Percentiles rank a stretch among this genome's conserved stretches.
phyloP scores from a whole-genome alignment of 2,329 filamentous ascomycete genomes.

The Neonectria faginata region DNA sequence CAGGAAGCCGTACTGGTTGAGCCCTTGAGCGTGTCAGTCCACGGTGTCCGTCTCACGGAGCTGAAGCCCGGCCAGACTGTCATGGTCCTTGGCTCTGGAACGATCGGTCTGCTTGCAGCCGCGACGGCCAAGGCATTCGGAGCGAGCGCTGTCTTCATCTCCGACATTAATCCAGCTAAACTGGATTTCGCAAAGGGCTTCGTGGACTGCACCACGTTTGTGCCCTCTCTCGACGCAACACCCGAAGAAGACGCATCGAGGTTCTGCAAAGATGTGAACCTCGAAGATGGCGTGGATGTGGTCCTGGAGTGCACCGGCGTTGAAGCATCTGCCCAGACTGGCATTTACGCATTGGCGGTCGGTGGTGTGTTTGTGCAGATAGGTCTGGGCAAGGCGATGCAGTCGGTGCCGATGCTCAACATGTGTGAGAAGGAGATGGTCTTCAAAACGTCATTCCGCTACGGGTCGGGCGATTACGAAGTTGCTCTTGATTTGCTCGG shows the following conservation, averaged over 20 bases:
- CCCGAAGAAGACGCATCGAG: constrained; percentile 29
- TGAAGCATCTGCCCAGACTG: constrained; percentile 31
- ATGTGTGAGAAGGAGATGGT: constrained; percentile 90
- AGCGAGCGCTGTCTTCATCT: constrained; percentile 65
- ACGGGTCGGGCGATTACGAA: constrained; percentile 87
- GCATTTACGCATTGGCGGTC: constrained; percentile 19
- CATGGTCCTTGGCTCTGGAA: constrained; percentile 88
- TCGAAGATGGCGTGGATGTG: constrained; percentile 79
- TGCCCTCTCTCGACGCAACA: not conserved
- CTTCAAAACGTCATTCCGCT: constrained; percentile 87
- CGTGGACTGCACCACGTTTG: constrained; percentile 24
- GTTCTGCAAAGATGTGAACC: constrained; percentile 11
- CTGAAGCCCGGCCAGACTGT: constrained; percentile 80
- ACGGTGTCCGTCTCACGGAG: constrained; percentile 79
- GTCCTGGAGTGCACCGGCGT: constrained; percentile 39
- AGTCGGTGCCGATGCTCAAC: constrained; percentile 72
- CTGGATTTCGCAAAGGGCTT: constrained; percentile 33
- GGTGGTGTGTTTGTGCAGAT: constrained; percentile 36
- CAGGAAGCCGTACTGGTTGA: constrained; percentile 92
- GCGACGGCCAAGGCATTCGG: constrained; percentile 87
- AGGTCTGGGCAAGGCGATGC: constrained; percentile 34
- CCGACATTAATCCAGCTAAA: constrained; percentile 36
- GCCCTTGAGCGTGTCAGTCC: constrained; percentile 85
- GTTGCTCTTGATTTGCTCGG: constrained; percentile 82
- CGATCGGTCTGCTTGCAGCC: constrained; percentile 86